Base-by-base conservation (phyloP, 805 yeast species). In the Saturnispora ahearnii region DNA sequence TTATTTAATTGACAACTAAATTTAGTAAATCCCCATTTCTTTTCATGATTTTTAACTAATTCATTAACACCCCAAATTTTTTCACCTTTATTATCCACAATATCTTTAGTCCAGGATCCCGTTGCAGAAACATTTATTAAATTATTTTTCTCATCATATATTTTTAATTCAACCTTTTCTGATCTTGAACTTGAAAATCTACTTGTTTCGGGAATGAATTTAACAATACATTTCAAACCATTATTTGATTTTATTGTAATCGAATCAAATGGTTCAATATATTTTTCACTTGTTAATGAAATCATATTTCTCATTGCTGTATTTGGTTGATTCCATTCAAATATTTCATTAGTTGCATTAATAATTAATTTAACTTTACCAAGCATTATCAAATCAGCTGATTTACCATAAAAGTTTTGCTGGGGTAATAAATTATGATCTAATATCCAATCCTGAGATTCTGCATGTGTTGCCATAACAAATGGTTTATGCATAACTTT, bases 381-480 rank as follows among this genome's bases (percentile, higher is more conserved):
- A 41, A 76, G 79, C 55, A 87, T 87, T 44, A 77, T 76, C 51
- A 93, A 69, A 63, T 93, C 98, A 7, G 87, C 81, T 28, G 90
- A 82, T 67, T 91, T 93, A 45, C 98, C 97, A 95, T 97, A 91
- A 59, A 87, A 87, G 63, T 89, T 88, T 59, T 90, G 96, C 22
- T 77, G 76, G 0, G 96, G 96, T 26, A 79, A 69, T 3, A 85
- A 75, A n/a, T 79, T 72, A 55, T 79, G 82, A 36, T 73, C 71
- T n/a, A 74, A 64, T 4, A 69, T 62, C 98, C 98, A 93, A 24
- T 74, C 67, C 7, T 68, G 63, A 24, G 86, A 73, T 51, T 91
- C 96, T 5, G 80, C 86, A 62, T 79, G 82, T 22, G 83, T 71
- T 1, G 97, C 96, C 2, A 90, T 78, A 13, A 83, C 82, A 42